Percentiles rank a stretch among this genome's conserved stretches.
Evolutionary conservation across 2,329 filamentous ascomycete species (phyloP).

Genomic region (Macroventuria anomochaeta): DNA sequence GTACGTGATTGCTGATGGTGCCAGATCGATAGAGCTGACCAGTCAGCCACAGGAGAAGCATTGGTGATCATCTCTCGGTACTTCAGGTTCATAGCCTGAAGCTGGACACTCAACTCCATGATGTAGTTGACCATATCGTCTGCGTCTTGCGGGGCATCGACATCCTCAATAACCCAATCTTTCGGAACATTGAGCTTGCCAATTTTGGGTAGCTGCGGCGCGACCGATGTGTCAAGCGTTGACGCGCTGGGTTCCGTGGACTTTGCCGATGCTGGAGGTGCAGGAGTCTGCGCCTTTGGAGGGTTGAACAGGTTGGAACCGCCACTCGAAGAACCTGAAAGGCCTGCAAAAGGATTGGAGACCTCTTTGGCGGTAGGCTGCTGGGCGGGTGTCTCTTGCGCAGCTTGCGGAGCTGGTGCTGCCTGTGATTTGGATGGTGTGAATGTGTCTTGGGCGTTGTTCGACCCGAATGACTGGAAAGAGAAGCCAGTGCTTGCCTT

Average conservation of each 20-base stretch:
- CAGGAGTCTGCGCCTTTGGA: constrained; percentile 21
- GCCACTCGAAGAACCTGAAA: constrained; percentile 20
- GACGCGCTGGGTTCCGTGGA: constrained; percentile 15
- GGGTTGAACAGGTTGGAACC: constrained; percentile 24
- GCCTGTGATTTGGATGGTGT: constrained; percentile 16
- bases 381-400: constrained; percentile 19
- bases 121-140: constrained; percentile 27
- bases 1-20: constrained; percentile 36
- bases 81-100: constrained; percentile 37
- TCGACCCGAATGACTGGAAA: constrained; percentile 23
- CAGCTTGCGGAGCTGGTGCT: constrained; percentile 8
- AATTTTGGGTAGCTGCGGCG: constrained; percentile 29
- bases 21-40: constrained; percentile 40
- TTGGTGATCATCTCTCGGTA: constrained; percentile 36
- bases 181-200: constrained; percentile 35
- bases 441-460: constrained; percentile 17
- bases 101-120: constrained; percentile 27
- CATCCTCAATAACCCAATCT: constrained; percentile 29
- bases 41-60: constrained; percentile 36
- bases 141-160: constrained; percentile 11
- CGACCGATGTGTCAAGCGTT: constrained; percentile 3
- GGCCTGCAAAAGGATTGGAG: constrained; percentile 26
- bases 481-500: constrained; percentile 32
- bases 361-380: constrained; percentile 16
- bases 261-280: constrained; percentile 21